Conservation (phyloP, 2,329 filamentous ascomycete genomes). For the Apiospora malaysiana region DNA sequence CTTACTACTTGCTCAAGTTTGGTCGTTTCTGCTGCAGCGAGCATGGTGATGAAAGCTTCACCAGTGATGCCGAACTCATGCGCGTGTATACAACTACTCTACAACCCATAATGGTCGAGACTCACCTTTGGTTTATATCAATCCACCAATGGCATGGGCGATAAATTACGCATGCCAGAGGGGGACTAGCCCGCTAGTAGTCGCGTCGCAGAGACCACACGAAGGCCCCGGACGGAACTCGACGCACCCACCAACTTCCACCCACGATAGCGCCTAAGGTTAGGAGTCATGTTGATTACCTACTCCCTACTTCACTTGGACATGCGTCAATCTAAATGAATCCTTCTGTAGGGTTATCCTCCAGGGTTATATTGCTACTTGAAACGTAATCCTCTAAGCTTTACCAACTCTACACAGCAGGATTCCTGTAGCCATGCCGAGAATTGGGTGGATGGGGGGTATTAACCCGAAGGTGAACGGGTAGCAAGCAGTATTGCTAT, state of each 20-base stretch:
- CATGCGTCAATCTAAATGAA: not conserved
- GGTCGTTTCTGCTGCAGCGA: not conserved
- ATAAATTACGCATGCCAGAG: not conserved
- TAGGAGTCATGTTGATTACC: no score
- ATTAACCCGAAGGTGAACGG: not conserved
- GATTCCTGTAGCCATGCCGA: not conserved
- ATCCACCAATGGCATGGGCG: not conserved
- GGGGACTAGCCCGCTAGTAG: not conserved
- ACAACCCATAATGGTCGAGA: not conserved
- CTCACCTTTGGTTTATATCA: not conserved
- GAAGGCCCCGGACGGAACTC: not conserved
- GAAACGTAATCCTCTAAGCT: not conserved
- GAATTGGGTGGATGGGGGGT: slow-evolving; percentile 2
- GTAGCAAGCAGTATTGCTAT: not conserved
- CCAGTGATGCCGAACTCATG: slow-evolving; percentile 7
- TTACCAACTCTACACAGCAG: not conserved
- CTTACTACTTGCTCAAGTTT: not conserved
- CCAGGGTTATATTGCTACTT: not conserved
- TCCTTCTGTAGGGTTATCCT: not conserved
- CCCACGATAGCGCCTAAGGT: no score
- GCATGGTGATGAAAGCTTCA: not conserved
- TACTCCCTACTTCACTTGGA: not conserved
- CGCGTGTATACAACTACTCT: not conserved
- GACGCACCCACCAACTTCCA: not conserved
- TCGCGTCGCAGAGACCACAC: not conserved